Base-by-base conservation (phyloP, 139 green algal genomes). In the Volvox africanus region DNA sequence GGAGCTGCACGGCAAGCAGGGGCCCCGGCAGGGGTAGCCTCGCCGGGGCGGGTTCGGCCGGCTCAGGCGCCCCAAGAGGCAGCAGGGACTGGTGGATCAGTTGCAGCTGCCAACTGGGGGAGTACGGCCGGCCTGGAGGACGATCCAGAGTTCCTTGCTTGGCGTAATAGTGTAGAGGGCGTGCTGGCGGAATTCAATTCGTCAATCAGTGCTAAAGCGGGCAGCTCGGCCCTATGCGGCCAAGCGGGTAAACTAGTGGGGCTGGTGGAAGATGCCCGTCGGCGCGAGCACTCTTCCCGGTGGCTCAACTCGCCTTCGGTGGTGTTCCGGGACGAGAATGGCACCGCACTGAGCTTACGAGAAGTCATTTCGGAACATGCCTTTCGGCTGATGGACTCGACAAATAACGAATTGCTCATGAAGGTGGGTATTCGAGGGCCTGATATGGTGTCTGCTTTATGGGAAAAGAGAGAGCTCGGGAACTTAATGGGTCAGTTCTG, bases 341-440 rank as follows among this genome's bases (percentile, higher is more conserved):
- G 93, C 44, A 30, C 33, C 68, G 28, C 71, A 13, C 79, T 95
- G 61, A 91, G 28, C 61, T 86, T 95, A 61, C 61, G 93, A 1
- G 93, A 95, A 69, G 90, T 90, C 12, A 92, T 95, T 16, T 44
- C 82, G 0, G 93, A 95, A 73, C 90, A 93, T n/a, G 93, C 93
- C 61, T 95, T 92, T 85, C 77, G 83, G 62, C 84, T 95, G 5
- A 93, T 95, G 93, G 93, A 95, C 80, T 78, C 26, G 21, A 83
- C 22, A 36, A 89, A 37, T 75, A 69, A 55, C 5, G 93, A 95
- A 73, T 79, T 95, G 79, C 82, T 95, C 28, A 83, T 93, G 62
- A 95, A 93, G 90, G 92, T 93, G 88, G 0, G 82, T 55, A 55
- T 55, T 55, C 9, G 44, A 55, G 44, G 5, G 44, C 44, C 9